These are phyloP conservation scores for Pseudofabraea citricarpa DNA, from an alignment of 2,329 filamentous ascomycete species.

Conservation along the genomic window DNA sequence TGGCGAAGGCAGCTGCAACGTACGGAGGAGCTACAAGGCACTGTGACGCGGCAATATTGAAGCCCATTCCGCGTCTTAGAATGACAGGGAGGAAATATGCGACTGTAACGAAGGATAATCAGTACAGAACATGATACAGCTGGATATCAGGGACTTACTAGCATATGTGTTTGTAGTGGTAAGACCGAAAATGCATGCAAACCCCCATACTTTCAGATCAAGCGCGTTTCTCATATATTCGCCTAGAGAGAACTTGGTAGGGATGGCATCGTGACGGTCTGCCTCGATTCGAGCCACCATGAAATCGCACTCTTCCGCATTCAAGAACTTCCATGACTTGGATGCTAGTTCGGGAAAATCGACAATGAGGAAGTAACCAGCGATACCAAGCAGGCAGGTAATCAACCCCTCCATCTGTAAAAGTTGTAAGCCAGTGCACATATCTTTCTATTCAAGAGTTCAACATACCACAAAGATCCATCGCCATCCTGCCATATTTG, in stretches of 20 bases:
- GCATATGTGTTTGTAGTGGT: constrained; percentile 71
- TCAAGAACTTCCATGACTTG: constrained; percentile 42
- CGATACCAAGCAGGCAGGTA: constrained; percentile 46
- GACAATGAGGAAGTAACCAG: constrained; percentile 53
- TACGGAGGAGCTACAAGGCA: constrained; percentile 51
- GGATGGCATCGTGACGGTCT: constrained; percentile 49
- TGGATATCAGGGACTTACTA: constrained; percentile 13
- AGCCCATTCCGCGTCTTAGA: constrained; percentile 51
- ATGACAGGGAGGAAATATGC: constrained; percentile 79
- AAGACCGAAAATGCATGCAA: constrained; percentile 56
- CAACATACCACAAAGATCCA: constrained; percentile 52
- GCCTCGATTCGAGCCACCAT: constrained; percentile 47
- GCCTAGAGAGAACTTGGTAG: constrained; percentile 40
- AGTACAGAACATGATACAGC: background rate
- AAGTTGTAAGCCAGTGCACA: background rate
- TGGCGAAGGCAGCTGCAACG: constrained; percentile 39
- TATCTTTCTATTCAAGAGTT: too few relatives aligned
- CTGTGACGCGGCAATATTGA: constrained; percentile 44
- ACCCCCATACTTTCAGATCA: constrained; percentile 58
- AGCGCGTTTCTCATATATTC: constrained; percentile 41
- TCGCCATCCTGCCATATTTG: constrained; percentile 43
- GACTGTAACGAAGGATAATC: constrained; percentile 28
- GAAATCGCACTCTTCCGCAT: constrained; percentile 44
- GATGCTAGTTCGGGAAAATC: constrained; percentile 58
- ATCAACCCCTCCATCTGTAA: constrained; percentile 34